Evolutionary conservation across 192 early-diverging fungal genomes (phyloP).

Genomic region (Pilaira anomala): DNA sequence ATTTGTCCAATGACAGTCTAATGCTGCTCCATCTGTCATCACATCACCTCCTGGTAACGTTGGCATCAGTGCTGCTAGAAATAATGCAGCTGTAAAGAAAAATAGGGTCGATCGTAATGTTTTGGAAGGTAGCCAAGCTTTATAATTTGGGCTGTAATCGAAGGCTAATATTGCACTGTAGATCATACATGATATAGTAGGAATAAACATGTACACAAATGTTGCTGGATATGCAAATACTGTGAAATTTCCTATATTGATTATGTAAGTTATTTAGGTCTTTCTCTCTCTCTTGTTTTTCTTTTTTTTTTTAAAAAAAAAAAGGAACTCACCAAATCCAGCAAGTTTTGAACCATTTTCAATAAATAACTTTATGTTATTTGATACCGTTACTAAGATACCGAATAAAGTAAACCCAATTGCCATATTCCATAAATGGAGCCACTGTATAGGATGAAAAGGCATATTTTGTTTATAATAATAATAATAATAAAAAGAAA

Average conservation of each 20-base stretch:
- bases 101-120: neutral
- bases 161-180: conserved; percentile 17
- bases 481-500: neutral
- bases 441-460: conserved; percentile 16
- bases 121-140: conserved; percentile 19
- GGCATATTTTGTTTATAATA: neutral
- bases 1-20: conserved; percentile 22
- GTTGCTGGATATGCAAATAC: conserved; percentile 26
- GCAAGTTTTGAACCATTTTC: neutral
- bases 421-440: conserved; percentile 11
- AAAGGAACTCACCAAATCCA: conserved; percentile 29
- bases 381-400: neutral
- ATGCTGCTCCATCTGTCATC: conserved; percentile 13
- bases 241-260: conserved; percentile 10
- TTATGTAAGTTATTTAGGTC: neutral
- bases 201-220: conserved; percentile 31
- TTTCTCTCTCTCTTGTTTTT: neutral
- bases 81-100: conserved; percentile 3
- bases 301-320: too few species aligned
- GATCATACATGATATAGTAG: neutral
- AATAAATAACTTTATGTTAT: conserved; percentile 15
- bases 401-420: conserved; percentile 8
- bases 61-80: conserved; percentile 16
- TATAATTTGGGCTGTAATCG: conserved; percentile 13
- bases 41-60: conserved; percentile 21